Percentiles rank a stretch among this genome's conserved stretches.
These are phyloP conservation scores for Saccharum officinarum DNA, from an alignment of 176 grass and related monocot species.

Conservation along the genomic window DNA sequence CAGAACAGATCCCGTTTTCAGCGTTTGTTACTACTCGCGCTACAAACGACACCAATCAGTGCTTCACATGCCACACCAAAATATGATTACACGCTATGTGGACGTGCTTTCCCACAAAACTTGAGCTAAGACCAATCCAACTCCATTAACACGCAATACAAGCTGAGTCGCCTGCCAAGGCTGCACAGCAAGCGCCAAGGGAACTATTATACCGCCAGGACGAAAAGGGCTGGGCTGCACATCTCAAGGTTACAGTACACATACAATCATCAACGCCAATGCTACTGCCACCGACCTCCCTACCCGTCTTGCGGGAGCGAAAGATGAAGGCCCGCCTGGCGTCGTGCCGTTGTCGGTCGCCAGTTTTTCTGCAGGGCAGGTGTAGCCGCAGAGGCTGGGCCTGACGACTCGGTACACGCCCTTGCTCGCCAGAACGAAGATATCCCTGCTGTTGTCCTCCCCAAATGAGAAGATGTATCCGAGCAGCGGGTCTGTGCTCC, in stretches of 20 bases:
- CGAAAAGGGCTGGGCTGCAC: background rate
- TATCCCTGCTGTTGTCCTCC: conserved; percentile 77
- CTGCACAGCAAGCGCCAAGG: background rate
- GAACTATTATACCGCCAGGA: background rate
- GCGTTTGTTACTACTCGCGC: background rate
- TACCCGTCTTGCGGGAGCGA: background rate
- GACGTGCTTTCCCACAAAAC: background rate
- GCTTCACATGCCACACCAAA: background rate
- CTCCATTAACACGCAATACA: background rate
- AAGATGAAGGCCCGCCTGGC: conserved; percentile 15
- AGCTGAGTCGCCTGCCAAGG: background rate
- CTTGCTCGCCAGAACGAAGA: conserved; percentile 65
- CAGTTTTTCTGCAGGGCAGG: conserved; percentile 51
- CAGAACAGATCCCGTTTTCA: background rate
- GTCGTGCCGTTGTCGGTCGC: conserved; percentile 27
- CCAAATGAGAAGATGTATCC: conserved; percentile 81
- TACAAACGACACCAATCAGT: background rate
- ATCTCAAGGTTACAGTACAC: background rate
- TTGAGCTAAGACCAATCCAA: background rate
- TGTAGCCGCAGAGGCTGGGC: conserved; percentile 62
- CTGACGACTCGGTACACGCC: conserved; percentile 77
- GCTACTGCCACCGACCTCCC: background rate
- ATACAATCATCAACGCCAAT: background rate
- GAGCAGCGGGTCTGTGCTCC: conserved; percentile 37
- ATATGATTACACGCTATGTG: background rate